Conservation (phyloP, 2,329 filamentous ascomycete genomes). For the Hypoxylon sp. region DNA sequence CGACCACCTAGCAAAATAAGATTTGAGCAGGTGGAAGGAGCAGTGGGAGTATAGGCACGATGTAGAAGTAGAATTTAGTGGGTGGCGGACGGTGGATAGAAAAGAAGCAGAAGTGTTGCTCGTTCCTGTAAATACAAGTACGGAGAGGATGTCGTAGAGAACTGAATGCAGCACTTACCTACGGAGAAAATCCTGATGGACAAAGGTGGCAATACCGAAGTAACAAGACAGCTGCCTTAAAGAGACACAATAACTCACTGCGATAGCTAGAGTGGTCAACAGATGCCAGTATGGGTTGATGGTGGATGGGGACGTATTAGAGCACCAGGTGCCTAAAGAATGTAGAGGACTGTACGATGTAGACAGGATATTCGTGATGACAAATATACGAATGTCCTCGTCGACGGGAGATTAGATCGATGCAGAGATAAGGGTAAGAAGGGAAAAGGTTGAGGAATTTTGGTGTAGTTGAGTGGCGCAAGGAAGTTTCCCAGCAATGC, state of each 20-base stretch:
- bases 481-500: not conserved
- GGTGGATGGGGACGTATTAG: not conserved
- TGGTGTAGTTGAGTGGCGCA: not conserved
- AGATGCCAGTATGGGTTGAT: constrained; percentile 7
- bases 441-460: not conserved
- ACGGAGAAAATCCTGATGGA: not conserved
- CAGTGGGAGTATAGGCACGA: not conserved
- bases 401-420: not conserved
- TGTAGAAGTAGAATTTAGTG: not conserved
- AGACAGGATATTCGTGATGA: not conserved
- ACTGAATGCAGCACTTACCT: constrained; percentile 11
- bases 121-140: not conserved
- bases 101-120: not conserved
- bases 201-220: constrained; percentile 7
- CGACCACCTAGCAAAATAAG: not conserved
- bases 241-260: constrained; percentile 3
- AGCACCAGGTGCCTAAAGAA: not conserved
- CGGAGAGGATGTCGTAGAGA: not conserved
- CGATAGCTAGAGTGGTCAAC: constrained; percentile 12
- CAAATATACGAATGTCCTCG: constrained; percentile 2
- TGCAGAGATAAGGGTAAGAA: not conserved
- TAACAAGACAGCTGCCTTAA: not conserved
- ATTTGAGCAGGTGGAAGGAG: constrained; percentile 6
- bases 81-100: not conserved
- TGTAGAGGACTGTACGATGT: not conserved